Evolutionary conservation across 305 asterid species (phyloP).

Genomic region (Ajuga reptans): DNA sequence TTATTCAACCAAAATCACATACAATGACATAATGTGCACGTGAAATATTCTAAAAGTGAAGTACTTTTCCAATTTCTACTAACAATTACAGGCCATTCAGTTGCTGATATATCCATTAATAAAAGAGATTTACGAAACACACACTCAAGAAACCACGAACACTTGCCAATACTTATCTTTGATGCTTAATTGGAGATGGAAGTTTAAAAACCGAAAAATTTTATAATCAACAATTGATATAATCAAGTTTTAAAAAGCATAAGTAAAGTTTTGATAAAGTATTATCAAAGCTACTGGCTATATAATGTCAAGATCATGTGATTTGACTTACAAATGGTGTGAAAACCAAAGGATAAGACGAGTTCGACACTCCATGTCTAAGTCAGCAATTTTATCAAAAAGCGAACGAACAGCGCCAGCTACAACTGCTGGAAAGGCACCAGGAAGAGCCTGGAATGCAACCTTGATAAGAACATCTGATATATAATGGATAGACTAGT

Average conservation of each 20-base stretch:
- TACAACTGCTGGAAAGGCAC: conserved; percentile 97
- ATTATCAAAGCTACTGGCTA: background rate
- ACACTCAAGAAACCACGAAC: background rate
- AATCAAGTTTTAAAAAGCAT: background rate
- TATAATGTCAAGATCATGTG: background rate
- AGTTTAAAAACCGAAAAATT: background rate
- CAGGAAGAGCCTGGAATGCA: conserved; percentile 86
- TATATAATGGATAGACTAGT: conserved; percentile 12
- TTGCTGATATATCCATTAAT: background rate
- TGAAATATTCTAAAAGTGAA: conserved; percentile 2
- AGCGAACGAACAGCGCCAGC: conserved; percentile 99
- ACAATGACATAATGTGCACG: background rate
- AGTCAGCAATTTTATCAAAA: conserved; percentile 79
- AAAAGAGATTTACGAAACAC: background rate
- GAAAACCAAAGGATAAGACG: conserved; percentile 99
- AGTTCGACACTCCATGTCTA: conserved; percentile 96
- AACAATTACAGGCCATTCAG: background rate
- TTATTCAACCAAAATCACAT: conserved; percentile 1
- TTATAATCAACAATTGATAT: background rate
- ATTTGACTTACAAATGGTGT: conserved; percentile 81
- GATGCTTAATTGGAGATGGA: background rate
- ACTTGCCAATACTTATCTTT: background rate
- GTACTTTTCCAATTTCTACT: background rate
- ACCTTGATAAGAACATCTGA: conserved; percentile 23
- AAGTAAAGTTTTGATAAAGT: background rate